Evolutionary conservation across 176 grass and related monocot species (phyloP).

Genomic region (Metroxylon sagu): DNA sequence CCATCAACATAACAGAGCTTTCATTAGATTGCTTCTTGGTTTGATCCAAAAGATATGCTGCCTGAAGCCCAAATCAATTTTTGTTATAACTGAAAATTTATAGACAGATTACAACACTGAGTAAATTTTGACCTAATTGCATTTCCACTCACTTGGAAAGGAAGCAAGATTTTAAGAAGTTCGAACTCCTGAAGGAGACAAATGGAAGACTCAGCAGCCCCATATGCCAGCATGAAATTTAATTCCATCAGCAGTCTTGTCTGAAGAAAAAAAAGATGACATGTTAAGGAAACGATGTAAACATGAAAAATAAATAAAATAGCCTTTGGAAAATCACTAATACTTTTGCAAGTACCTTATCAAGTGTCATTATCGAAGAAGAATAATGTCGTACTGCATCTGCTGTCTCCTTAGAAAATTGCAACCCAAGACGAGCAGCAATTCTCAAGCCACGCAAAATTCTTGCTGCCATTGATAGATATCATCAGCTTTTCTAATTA

Average conservation of each 20-base stretch:
- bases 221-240: conserved; percentile 79
- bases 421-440: conserved; percentile 71
- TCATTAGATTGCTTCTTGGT: conserved; percentile 32
- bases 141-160: conserved; percentile 66
- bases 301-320: conserved; percentile 1
- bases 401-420: conserved; percentile 63
- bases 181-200: conserved; percentile 61
- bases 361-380: conserved; percentile 41
- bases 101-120: background rate
- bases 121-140: conserved; percentile 1
- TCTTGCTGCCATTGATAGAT: conserved; percentile 54
- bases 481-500: too few relatives aligned
- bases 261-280: conserved; percentile 27
- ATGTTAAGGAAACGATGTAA: background rate
- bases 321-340: background rate
- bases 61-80: conserved; percentile 49
- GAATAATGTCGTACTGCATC: conserved; percentile 51
- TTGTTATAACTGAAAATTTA: conserved; percentile 8
- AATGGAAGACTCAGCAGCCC: conserved; percentile 61
- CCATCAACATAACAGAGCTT: conserved; percentile 68
- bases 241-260: conserved; percentile 69
- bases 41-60: conserved; percentile 71
- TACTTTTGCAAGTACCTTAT: conserved; percentile 28
- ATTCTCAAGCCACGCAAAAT: conserved; percentile 95
- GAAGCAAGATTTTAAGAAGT: conserved; percentile 76